Evolutionary conservation across 106 monocot species (phyloP).

Genomic region (Allium cepa): DNA sequence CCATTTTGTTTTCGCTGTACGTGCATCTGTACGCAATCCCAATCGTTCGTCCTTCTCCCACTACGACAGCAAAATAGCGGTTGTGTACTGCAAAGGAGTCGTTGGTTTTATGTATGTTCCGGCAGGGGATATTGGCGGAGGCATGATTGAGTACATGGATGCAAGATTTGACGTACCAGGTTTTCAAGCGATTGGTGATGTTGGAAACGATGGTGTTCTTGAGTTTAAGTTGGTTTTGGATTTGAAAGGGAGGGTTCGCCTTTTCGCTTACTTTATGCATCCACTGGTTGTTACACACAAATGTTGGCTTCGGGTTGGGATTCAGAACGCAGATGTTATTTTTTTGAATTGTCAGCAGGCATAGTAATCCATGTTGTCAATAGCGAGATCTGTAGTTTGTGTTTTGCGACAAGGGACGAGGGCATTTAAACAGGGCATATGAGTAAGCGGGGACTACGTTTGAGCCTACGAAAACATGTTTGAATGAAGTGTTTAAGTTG

Average conservation of each 20-base stretch:
- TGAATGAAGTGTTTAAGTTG: too few species aligned
- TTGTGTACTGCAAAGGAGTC: slow-evolving; percentile 17
- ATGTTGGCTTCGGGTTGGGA: slow-evolving; percentile 22
- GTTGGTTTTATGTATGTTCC: slow-evolving; percentile 44
- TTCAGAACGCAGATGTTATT: slow-evolving; percentile 3
- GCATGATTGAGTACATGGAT: slow-evolving; percentile 46
- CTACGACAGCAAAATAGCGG: slow-evolving; percentile 31
- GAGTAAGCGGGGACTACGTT: too few species aligned
- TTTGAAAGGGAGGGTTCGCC: slow-evolving; percentile 47
- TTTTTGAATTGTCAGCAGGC: too few species aligned
- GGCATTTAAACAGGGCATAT: too few species aligned
- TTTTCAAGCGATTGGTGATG: not conserved
- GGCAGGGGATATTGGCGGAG: slow-evolving; percentile 36
- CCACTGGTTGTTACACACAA: slow-evolving; percentile 27
- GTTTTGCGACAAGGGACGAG: too few species aligned
- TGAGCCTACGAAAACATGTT: too few species aligned
- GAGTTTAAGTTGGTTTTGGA: slow-evolving; percentile 50
- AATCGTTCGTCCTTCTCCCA: slow-evolving; percentile 33
- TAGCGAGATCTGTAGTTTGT: too few species aligned
- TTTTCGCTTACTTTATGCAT: slow-evolving; percentile 46
- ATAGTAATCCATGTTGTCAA: too few species aligned
- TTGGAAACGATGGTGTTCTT: not conserved
- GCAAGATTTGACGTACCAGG: slow-evolving; percentile 31
- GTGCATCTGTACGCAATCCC: slow-evolving; percentile 34
- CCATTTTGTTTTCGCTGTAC: slow-evolving; percentile 10